These are phyloP conservation scores for Aspergillus ibericus DNA, from an alignment of 2,329 filamentous ascomycete genomes.

Conservation along the genomic window DNA sequence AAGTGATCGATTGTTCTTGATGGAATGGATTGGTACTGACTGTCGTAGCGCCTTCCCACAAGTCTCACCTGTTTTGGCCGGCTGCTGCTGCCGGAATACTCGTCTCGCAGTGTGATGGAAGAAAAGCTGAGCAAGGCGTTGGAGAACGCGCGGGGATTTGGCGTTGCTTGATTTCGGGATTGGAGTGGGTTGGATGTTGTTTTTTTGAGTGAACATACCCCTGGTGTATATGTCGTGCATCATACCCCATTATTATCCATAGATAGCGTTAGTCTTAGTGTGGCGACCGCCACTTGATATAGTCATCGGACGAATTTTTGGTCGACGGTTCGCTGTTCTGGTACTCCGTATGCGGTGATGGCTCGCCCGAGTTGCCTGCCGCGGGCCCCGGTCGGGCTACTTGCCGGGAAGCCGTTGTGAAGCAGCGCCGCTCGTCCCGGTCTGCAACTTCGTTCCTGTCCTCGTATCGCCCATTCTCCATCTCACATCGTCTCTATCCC, in stretches of 20 bases:
- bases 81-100: constrained; percentile 81
- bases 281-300: neutral
- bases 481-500: too few relatives aligned
- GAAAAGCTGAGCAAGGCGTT: constrained; percentile 81
- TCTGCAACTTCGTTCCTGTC: too few relatives aligned
- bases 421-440: too few relatives aligned
- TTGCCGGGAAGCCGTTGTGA: neutral
- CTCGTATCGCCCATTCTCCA: too few relatives aligned
- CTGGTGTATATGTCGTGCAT: constrained; percentile 8
- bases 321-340: neutral
- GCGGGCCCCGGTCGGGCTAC: neutral
- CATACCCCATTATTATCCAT: constrained; percentile 13
- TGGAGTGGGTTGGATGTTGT: neutral
- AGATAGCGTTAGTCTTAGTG: neutral
- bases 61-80: constrained; percentile 94
- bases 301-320: neutral
- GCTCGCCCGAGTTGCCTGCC: neutral
- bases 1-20: constrained; percentile 18
- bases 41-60: constrained; percentile 64
- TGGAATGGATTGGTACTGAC: constrained; percentile 2
- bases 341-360: neutral
- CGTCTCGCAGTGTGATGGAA: constrained; percentile 65
- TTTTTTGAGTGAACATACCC: constrained; percentile 2
- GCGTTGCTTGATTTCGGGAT: constrained; percentile 60
- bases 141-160: constrained; percentile 86